Conservation (phyloP, 805 yeast species). For the Candida anglica region DNA sequence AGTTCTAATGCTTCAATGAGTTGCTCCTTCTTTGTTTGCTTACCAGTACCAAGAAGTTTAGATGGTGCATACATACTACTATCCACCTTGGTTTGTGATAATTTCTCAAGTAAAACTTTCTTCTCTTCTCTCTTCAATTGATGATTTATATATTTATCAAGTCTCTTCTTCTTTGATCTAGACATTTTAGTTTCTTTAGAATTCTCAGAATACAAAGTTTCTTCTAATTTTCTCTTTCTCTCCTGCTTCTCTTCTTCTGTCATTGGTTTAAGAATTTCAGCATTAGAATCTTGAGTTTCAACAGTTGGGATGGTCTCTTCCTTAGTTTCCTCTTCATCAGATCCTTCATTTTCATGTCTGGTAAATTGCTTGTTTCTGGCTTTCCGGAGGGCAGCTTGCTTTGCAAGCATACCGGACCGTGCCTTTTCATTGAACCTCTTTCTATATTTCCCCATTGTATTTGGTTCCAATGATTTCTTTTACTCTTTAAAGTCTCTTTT, state of each 20-base stretch:
- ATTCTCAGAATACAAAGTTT: constrained; percentile 53
- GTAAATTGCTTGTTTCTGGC: constrained; percentile 69
- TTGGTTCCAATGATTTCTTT: not conserved
- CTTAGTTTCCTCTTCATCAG: constrained; percentile 11
- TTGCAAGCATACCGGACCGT: constrained; percentile 77
- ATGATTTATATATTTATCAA: constrained; percentile 90
- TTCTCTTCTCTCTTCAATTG: constrained; percentile 87
- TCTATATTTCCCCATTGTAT: constrained; percentile 74
- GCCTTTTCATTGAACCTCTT: constrained; percentile 82
- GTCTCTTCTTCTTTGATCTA: constrained; percentile 65
- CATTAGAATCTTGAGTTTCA: constrained; percentile 46
- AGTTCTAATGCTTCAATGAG: constrained; percentile 70
- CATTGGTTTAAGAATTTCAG: constrained; percentile 59
- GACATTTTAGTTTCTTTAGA: constrained; percentile 63
- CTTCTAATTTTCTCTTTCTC: constrained; percentile 61
- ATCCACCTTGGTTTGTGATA: constrained; percentile 66
- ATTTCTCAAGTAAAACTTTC: constrained; percentile 67
- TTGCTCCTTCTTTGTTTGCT: constrained; percentile 61
- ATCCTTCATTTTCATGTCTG: constrained; percentile 37
- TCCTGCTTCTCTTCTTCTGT: constrained; percentile 58
- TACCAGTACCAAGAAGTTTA: constrained; percentile 74
- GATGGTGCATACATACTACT: constrained; percentile 67
- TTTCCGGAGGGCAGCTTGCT: constrained; percentile 62
- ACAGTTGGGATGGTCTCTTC: constrained; percentile 7
- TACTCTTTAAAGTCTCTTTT: not conserved